Evolutionary conservation across 352 stramenopile species (phyloP), one percentile per base, ranked within the genome.

Genomic region (Phytophthora palmivora): DNA sequence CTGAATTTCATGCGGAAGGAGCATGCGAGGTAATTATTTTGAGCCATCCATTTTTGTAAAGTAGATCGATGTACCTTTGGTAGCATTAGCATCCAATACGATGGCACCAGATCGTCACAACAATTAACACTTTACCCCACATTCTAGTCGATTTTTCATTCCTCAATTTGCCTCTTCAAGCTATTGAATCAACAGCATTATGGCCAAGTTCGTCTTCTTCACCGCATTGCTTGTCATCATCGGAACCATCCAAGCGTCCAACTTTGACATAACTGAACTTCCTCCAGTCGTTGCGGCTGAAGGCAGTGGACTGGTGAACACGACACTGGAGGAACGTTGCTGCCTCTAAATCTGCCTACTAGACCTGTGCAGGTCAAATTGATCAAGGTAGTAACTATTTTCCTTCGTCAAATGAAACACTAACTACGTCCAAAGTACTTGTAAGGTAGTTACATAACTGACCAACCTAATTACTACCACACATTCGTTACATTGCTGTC

Each of bases 291-390:
- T 5, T 11, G 14, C 37, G 9, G 18, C 30, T 16, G 43, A 67
- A 36, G 49, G 49, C 26, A 61, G 42, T 36, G 42, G 18, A 3
- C 5, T 28, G 4, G 18, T 52, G 34, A 56, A 67, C 36, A 19
- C 22, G 10, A 68, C 59, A 11, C 44, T 63, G 51, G 52, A 68
- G 39, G 59, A 68, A n/a, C 51, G 59, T 8, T 68, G 59, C 45
- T 68, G 52, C 44, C 58, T 67, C 18, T n/a, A 53, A 19, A 48
- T 36, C 30, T 19, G 34, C 19, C 34, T 24, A 44, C 12, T 39
- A 14, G 8, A n/a, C n/a, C n/a, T n/a, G n/a, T n/a, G n/a, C n/a
- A n/a, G n/a, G n/a, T n/a, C n/a, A n/a, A n/a, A n/a, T n/a, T n/a
- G n/a, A n/a, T n/a, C n/a, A n/a, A n/a, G n/a, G n/a, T n/a, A n/a